Base-by-base conservation (phyloP, 2,329 filamentous ascomycete genomes). In the Lecanicillium sp. region DNA sequence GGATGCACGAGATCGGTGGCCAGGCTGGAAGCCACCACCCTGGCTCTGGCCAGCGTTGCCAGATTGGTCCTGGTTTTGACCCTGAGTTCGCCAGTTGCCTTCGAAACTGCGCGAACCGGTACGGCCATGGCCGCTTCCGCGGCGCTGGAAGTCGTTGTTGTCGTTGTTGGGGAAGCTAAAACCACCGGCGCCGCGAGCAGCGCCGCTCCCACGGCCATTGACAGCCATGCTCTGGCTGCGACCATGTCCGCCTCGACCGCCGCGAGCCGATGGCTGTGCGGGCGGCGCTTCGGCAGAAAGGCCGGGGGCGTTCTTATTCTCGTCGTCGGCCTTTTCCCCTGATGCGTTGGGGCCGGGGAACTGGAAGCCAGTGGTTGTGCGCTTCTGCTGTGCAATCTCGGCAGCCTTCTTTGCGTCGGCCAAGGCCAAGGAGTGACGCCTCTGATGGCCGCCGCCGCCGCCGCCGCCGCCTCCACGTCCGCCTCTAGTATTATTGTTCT, bases 401-500 rank as follows among this genome's bases (percentile, higher is more conserved):
- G 92, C 92, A 34, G 92, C 92, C 69, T 96, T 97, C 68, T 95
- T 97, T 36, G 92, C 92, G 63, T 98, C 92, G 28, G 89, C 87
- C 47, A 98, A 71, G 46, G 89, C 92, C 47, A 98, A 72, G 15
- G 92, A 98, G 66, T 98, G 92, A 63, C 92, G 83, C 57, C 92
- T 81, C 62, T 94, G 84, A 59, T 98, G 92, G 45, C 90, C 90
- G 53, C 80, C 76, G 42, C 74, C 81, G 46, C 79, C 71, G 12
- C 53, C 51, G 53, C 80, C 76, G 42, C 74, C 81, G 45, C 79
- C 71, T 13, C 53, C 51, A 19, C 57, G 57, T 22, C 44, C 50
- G 36, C 49, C 45, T 29, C 40, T 43, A 15, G 40, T 45, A 54
- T 74, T 70, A 49, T 72, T 66, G 57, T 85, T 83, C 60, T 90